phyloP scores from a whole-genome alignment of 352 stramenopile genomes.

The Vaucheria bursata region DNA sequence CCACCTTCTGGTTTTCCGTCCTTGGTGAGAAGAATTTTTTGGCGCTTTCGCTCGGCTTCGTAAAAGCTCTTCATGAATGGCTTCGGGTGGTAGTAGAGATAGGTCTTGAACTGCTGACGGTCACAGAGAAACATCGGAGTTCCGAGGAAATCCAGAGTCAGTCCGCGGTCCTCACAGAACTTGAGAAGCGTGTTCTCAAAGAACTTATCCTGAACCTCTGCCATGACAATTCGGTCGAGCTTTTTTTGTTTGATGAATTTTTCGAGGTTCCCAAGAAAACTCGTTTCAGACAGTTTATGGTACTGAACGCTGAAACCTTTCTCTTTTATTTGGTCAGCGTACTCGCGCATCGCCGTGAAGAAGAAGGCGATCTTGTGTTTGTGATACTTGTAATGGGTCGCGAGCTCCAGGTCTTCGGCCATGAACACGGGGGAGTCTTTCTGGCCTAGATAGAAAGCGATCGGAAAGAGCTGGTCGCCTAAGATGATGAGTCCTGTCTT shows the following conservation, averaged over 20 bases:
- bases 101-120: not conserved
- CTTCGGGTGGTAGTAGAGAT: not conserved
- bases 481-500: too few species aligned
- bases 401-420: too few species aligned
- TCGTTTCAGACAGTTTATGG: not conserved
- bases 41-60: not conserved
- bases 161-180: not conserved
- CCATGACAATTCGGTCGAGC: not conserved
- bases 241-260: not conserved
- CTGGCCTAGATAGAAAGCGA: too few species aligned
- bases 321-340: not conserved
- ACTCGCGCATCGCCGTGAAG: not conserved
- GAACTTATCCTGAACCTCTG: not conserved
- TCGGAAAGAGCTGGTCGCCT: too few species aligned
- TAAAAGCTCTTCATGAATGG: not conserved
- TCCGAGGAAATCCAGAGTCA: not conserved
- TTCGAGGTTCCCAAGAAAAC: not conserved
- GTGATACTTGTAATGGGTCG: constrained; percentile 6
- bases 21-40: not conserved
- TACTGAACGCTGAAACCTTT: not conserved
- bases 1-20: not conserved
- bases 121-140: not conserved
- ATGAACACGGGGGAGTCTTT: too few species aligned
- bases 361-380: not conserved
- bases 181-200: not conserved